These are phyloP conservation scores for Naganishia onofrii DNA, from an alignment of 768 basidiomycete genomes.

Conservation along the genomic window DNA sequence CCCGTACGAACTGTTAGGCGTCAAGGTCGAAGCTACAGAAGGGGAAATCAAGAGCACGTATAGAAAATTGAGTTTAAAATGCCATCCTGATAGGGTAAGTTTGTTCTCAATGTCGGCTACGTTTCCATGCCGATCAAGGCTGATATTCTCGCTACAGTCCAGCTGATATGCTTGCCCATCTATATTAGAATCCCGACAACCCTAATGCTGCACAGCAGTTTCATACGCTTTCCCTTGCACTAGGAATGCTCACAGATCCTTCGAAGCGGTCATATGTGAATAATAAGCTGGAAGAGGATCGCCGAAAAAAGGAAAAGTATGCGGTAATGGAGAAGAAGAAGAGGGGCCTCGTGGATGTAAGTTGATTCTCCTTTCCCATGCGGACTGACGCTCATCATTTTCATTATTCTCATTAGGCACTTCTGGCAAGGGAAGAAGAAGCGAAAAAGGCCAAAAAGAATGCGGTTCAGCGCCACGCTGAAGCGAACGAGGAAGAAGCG, in stretches of 20 bases:
- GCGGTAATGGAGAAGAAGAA: conserved; percentile 46
- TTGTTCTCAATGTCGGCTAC: background rate
- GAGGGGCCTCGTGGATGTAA: conserved; percentile 48
- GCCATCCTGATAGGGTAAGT: conserved; percentile 48
- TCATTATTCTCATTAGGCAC: conserved; percentile 32
- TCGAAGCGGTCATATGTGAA: conserved; percentile 45
- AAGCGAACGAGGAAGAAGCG: conserved; percentile 42
- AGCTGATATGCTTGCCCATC: conserved; percentile 13
- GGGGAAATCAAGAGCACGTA: conserved; percentile 45
- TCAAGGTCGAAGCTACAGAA: conserved; percentile 40
- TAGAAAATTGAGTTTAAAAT: conserved; percentile 44
- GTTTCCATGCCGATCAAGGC: conserved; percentile 9
- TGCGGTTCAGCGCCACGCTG: conserved; percentile 31
- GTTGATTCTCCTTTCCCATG: background rate
- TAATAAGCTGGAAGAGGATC: conserved; percentile 39
- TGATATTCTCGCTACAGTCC: background rate
- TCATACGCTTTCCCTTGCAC: conserved; percentile 41
- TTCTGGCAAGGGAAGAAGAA: conserved; percentile 47
- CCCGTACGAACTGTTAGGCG: conserved; percentile 41
- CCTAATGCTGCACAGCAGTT: conserved; percentile 40
- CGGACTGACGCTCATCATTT: background rate
- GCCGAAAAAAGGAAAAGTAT: conserved; percentile 42
- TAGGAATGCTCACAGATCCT: conserved; percentile 41
- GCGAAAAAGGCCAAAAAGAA: conserved; percentile 46
- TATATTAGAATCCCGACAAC: conserved; percentile 28